Conservation (phyloP, 371 early-diverging fungal species). For the Circinella minor region DNA sequence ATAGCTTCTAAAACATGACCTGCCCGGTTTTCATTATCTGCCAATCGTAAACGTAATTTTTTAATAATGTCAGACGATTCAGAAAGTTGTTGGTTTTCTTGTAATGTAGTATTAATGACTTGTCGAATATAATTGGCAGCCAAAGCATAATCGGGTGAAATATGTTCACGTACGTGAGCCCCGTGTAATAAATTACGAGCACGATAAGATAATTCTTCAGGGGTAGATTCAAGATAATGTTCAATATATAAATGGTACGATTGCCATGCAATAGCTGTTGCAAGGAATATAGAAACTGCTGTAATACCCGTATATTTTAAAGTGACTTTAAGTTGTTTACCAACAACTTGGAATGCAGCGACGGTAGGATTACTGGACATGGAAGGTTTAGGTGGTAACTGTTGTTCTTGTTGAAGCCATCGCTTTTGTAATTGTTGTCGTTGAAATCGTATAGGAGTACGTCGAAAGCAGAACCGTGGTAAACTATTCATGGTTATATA, state of each 20-base stretch:
- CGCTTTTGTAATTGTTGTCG: too few relatives aligned
- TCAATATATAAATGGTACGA: conserved; percentile 57
- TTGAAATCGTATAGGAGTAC: too few relatives aligned
- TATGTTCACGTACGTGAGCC: conserved; percentile 51
- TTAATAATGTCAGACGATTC: conserved; percentile 35
- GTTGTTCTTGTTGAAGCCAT: conserved; percentile 1
- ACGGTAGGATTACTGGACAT: conserved; percentile 41
- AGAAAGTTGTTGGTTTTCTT: conserved; percentile 35
- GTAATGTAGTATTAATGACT: conserved; percentile 43
- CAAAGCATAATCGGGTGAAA: conserved; percentile 41
- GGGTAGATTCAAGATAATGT: conserved; percentile 42
- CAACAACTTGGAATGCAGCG: conserved; percentile 29
- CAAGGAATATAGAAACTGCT: conserved; percentile 28
- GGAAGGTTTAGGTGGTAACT: neutral
- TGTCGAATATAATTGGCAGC: conserved; percentile 47
- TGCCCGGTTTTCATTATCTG: conserved; percentile 37
- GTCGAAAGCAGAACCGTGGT: too few relatives aligned
- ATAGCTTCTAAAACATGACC: conserved; percentile 52
- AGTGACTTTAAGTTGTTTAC: conserved; percentile 34
- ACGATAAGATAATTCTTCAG: conserved; percentile 40
- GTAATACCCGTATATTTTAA: conserved; percentile 44
- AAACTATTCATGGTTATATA: too few relatives aligned
- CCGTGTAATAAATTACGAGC: conserved; percentile 54
- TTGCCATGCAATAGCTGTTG: conserved; percentile 45
- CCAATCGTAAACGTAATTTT: conserved; percentile 41